These are phyloP conservation scores for Leishmania turanica DNA, from an alignment of 208 protist species.

Conservation along the genomic window DNA sequence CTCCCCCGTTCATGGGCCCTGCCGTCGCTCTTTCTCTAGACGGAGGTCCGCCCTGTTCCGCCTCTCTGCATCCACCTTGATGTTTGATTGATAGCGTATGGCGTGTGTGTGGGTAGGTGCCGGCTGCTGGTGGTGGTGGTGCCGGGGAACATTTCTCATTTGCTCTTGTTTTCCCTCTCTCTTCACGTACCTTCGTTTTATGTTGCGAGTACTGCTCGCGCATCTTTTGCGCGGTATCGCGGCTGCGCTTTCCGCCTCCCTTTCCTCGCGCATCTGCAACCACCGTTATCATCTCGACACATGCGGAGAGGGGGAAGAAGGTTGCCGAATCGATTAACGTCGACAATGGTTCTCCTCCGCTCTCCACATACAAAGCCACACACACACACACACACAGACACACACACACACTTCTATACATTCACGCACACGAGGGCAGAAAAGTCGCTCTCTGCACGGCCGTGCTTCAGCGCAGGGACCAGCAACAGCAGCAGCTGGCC, in stretches of 20 bases:
- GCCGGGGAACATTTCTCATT: not conserved
- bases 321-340: not conserved
- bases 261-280: not conserved
- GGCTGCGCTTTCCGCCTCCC: not conserved
- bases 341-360: not conserved
- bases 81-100: not conserved
- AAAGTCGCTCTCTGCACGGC: not conserved
- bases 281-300: not conserved
- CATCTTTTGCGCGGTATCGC: not conserved
- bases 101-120: too few relatives aligned
- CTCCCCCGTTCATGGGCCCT: not conserved
- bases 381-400: not conserved
- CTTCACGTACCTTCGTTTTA: not conserved
- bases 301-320: not conserved
- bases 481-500: not conserved
- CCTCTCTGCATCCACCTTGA: not conserved
- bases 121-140: not conserved
- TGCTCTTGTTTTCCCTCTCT: not conserved
- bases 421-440: not conserved
- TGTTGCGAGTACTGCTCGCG: not conserved
- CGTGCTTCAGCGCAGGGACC: not conserved
- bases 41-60: not conserved
- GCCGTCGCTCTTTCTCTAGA: not conserved
- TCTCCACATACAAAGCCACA: not conserved
- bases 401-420: not conserved